These are phyloP conservation scores for Neonectria neomacrospora DNA, from an alignment of 2,329 filamentous ascomycete genomes.

Conservation along the genomic window DNA sequence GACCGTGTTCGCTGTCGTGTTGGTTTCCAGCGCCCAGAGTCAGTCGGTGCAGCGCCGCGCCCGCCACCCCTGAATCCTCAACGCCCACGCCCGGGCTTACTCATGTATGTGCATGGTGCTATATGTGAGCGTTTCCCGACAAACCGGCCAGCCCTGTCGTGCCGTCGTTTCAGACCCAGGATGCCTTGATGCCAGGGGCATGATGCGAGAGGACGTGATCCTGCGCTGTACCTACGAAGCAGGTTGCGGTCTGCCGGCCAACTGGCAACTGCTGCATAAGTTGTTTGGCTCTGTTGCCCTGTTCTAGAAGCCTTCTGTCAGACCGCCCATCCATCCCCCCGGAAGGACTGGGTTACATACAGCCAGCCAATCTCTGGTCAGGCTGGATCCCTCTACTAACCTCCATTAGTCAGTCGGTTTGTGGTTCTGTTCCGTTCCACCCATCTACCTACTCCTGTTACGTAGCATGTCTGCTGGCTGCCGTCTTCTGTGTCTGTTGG, in stretches of 20 bases:
- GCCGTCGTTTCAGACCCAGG: constrained; percentile 21
- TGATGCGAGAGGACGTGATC: neutral
- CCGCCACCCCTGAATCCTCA: constrained; percentile 5
- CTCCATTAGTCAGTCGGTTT: too few species aligned
- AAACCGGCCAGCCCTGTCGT: constrained; percentile 26
- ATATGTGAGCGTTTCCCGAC: constrained; percentile 19
- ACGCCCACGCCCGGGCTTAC: neutral
- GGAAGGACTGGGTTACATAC: neutral
- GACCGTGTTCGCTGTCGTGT: neutral
- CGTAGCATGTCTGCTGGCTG: neutral
- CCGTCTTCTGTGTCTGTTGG: neutral
- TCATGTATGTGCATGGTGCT: neutral
- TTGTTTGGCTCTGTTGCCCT: neutral
- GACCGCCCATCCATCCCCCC: neutral
- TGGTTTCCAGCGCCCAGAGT: neutral
- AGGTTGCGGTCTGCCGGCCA: neutral
- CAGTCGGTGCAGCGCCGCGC: constrained; percentile 4
- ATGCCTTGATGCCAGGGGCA: neutral
- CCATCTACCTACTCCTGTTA: too few species aligned
- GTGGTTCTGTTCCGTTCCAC: too few species aligned
- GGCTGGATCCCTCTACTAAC: neutral
- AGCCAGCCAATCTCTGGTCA: neutral
- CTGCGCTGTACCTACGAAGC: neutral
- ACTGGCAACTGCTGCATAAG: neutral
- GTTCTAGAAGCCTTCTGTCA: constrained; percentile 6